Base-by-base conservation (phyloP, 2,329 filamentous ascomycete genomes). In the Xylaria polymorpha region DNA sequence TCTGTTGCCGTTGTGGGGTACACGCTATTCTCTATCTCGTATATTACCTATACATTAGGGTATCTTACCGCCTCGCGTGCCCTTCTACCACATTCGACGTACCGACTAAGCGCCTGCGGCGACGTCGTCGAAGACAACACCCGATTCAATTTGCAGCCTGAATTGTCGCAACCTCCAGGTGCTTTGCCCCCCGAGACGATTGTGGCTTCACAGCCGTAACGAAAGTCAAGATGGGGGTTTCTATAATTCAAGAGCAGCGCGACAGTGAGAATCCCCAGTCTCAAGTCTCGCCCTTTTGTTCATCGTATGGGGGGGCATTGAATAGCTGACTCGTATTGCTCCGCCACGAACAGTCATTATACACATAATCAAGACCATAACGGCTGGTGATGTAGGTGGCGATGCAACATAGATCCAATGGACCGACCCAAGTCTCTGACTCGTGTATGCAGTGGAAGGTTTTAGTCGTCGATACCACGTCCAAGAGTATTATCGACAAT, bases 401-500 rank as follows among this genome's bases (percentile, higher is more conserved):
- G 29, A 59, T 37, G 9, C 4, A 8, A 20, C 46, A n/a, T n/a
- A 6, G 15, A 15, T 57, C 44, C 12, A 39, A 32, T 22, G 2
- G 3, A 41, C n/a, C 29, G 12, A 37, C 37, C 18, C 29, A 58
- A 5, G 22, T 61, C 53, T 48, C 70, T 68, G 46, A 72, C 51
- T n/a, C 41, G 0, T 37, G 4, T 22, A 51, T 65, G 64, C 73
- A 98, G 94, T 99, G 96, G 96, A 99, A 98, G 88, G 93, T 98
- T 74, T 85, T 99, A 74, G 91, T 99, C 62, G 85, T 98, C 76
- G 96, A 99, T 82, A 90, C 93, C 74, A 86, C 85, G 66, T 94
- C 93, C 79, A 91, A 91, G 80, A 94, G 92, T 81, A 88, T 99
- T 75, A 87, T 99, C 76, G 91, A 97, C 82, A 97, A 95, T 85